Evolutionary conservation across 2,329 filamentous ascomycete genomes (phyloP).

Genomic region (Periconia sp.): DNA sequence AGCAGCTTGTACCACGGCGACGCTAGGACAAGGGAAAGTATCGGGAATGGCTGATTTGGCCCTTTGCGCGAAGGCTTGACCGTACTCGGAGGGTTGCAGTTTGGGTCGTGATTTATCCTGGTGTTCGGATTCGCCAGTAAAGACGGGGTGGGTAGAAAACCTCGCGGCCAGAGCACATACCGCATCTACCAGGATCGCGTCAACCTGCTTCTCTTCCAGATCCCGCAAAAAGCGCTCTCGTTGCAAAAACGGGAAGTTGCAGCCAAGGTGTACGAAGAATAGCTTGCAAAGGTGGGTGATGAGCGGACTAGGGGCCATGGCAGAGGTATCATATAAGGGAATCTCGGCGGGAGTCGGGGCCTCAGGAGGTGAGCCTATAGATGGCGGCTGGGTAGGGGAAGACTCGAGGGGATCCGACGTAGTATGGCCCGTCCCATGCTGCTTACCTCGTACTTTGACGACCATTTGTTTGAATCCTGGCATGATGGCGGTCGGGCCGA

Average conservation of each 20-base stretch:
- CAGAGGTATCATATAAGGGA: constrained; percentile 77
- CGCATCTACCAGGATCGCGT: constrained; percentile 82
- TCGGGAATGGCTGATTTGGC: constrained; percentile 83
- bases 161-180: constrained; percentile 80
- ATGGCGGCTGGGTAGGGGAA: constrained; percentile 34
- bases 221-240: constrained; percentile 72
- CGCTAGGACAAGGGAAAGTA: constrained; percentile 78
- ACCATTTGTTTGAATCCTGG: constrained; percentile 95
- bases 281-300: constrained; percentile 76
- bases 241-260: constrained; percentile 82
- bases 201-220: constrained; percentile 77
- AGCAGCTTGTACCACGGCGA: constrained; percentile 82
- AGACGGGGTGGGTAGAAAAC: constrained; percentile 66
- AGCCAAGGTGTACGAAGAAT: constrained; percentile 81
- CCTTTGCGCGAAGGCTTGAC: constrained; percentile 75
- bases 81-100: constrained; percentile 63
- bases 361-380: constrained; percentile 39
- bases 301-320: constrained; percentile 70
- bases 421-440: constrained; percentile 60
- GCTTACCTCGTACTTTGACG: constrained; percentile 69
- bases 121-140: constrained; percentile 55
- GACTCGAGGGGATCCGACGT: constrained; percentile 52
- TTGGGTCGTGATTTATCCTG: constrained; percentile 33
- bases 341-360: constrained; percentile 47
- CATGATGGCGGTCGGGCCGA: constrained; percentile 87